phyloP scores from a whole-genome alignment of 495 filamentous ascomycete genomes.

The Bacidia gigantensis region DNA sequence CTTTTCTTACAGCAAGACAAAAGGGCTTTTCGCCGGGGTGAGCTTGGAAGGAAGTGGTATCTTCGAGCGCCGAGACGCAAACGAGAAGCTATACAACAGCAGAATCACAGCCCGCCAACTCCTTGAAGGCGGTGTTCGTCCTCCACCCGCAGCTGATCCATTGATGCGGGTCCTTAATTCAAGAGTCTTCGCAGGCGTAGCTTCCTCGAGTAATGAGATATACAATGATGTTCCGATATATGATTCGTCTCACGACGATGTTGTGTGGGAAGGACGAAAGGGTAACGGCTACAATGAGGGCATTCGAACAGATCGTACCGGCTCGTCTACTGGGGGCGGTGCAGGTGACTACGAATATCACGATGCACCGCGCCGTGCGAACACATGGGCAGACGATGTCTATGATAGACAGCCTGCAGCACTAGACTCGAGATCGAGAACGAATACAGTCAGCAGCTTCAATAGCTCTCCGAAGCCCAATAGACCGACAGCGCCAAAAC shows the following conservation, averaged over 20 bases:
- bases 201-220: conserved; percentile 46
- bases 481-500: conserved; percentile 78
- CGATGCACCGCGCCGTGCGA: conserved; percentile 52
- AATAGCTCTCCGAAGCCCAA: conserved; percentile 38
- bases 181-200: conserved; percentile 61
- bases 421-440: conserved; percentile 29
- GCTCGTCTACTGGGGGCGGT: conserved; percentile 24
- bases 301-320: conserved; percentile 43
- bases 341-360: conserved; percentile 46
- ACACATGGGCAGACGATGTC: conserved; percentile 80
- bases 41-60: conserved; percentile 83
- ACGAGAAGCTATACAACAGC: conserved; percentile 85
- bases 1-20: conserved; percentile 94
- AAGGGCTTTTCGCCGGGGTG: conserved; percentile 91
- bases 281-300: conserved; percentile 70
- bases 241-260: conserved; percentile 73
- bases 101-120: conserved; percentile 69
- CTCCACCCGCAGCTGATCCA: conserved; percentile 70
- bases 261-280: conserved; percentile 77
- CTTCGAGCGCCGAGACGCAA: conserved; percentile 88
- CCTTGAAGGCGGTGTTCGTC: conserved; percentile 59
- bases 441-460: conserved; percentile 37
- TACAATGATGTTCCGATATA: conserved; percentile 95
- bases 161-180: conserved; percentile 75
- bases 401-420: conserved; percentile 53